Evolutionary conservation across 305 asterid genomes (phyloP).

Genomic region (Caryopteris hybrid): DNA sequence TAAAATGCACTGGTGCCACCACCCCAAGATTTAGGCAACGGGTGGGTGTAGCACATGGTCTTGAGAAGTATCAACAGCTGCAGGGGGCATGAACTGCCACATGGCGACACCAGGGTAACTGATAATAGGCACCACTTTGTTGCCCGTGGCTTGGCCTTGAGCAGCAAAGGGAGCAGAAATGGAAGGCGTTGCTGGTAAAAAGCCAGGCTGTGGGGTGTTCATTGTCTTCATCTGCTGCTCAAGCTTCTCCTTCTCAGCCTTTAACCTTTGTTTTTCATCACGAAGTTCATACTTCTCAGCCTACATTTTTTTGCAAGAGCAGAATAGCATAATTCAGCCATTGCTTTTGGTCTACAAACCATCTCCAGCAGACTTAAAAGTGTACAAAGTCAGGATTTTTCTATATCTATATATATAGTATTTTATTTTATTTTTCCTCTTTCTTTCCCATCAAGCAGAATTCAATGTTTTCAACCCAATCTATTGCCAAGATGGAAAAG

Average conservation of each 20-base stretch:
- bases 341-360: neutral
- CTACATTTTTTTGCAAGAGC: constrained; percentile 21
- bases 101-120: constrained; percentile 61
- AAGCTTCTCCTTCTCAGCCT: constrained; percentile 86
- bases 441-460: too few species aligned
- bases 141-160: constrained; percentile 62
- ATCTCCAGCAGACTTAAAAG: neutral
- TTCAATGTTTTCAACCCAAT: neutral
- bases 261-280: constrained; percentile 94
- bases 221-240: constrained; percentile 81
- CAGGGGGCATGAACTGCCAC: constrained; percentile 80
- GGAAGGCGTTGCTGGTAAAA: constrained; percentile 53
- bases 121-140: constrained; percentile 66
- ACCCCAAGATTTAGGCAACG: constrained; percentile 42
- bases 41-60: constrained; percentile 72
- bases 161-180: constrained; percentile 69
- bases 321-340: neutral
- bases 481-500: neutral
- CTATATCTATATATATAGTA: too few species aligned
- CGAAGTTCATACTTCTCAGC: constrained; percentile 90
- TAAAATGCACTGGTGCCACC: too few species aligned
- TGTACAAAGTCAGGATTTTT: too few species aligned
- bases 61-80: constrained; percentile 61
- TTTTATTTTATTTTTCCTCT: too few species aligned
- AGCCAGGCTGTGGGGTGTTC: constrained; percentile 55